Percentiles rank a stretch among this genome's conserved stretches.
Evolutionary conservation across 495 filamentous ascomycete genomes (phyloP).

Genomic region (Podospora tetraspora): DNA sequence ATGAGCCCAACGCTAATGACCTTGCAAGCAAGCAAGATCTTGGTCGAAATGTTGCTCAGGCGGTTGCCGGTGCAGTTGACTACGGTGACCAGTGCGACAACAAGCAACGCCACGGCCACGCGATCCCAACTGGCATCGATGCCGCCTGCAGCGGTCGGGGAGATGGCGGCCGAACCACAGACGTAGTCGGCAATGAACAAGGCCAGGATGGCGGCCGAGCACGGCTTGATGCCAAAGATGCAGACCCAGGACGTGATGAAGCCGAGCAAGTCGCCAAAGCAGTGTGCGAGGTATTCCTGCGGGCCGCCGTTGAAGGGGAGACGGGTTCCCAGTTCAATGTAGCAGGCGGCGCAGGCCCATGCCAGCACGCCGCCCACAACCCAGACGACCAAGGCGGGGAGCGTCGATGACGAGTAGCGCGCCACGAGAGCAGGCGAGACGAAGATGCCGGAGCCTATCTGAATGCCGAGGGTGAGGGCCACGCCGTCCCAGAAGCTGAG

Average conservation of each 20-base stretch:
- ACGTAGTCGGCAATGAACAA: conserved; percentile 12
- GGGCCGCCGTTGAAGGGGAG: conserved; percentile 42
- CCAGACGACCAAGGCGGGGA: conserved; percentile 33
- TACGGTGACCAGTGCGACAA: conserved; percentile 4
- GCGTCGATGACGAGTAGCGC: conserved; percentile 30
- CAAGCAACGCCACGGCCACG: neutral
- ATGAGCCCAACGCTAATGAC: conserved; percentile 7
- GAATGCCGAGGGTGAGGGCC: conserved; percentile 35
- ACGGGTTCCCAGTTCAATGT: conserved; percentile 39
- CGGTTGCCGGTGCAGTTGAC: conserved; percentile 7
- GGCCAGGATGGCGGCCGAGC: conserved; percentile 3
- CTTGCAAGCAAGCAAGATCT: conserved; percentile 1
- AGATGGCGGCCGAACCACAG: neutral
- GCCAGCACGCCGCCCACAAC: conserved; percentile 37
- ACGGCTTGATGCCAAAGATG: conserved; percentile 9
- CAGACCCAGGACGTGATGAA: conserved; percentile 23
- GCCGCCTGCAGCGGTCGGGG: neutral
- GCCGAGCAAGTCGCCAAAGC: conserved; percentile 32
- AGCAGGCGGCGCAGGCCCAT: conserved; percentile 42
- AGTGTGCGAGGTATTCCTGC: conserved; percentile 37
- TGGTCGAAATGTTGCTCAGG: conserved; percentile 3
- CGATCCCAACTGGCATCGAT: neutral
- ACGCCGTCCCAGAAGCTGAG: conserved; percentile 19
- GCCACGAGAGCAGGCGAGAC: conserved; percentile 35
- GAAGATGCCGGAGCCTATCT: conserved; percentile 44